Evolutionary conservation across 2,329 filamentous ascomycete species (phyloP).

Genomic region (Incumbomyces delicatus): DNA sequence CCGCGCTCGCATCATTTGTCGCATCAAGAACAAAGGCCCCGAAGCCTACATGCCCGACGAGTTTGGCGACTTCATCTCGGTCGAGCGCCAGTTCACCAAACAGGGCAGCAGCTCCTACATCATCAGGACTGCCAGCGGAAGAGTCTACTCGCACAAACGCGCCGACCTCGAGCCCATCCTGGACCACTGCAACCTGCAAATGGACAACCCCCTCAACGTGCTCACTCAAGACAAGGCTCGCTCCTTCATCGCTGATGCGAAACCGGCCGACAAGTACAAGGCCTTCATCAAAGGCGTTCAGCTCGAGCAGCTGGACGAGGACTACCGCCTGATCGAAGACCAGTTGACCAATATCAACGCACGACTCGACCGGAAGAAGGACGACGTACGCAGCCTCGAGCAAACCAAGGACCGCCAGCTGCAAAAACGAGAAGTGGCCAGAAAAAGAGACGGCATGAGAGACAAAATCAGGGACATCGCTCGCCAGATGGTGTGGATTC

Average conservation of each 20-base stretch:
- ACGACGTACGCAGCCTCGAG: slow-evolving; percentile 55
- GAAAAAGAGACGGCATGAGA: slow-evolving; percentile 57
- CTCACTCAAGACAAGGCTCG: slow-evolving; percentile 91
- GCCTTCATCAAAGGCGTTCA: slow-evolving; percentile 95
- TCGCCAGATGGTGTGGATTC: slow-evolving; percentile 72
- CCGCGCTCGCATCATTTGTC: slow-evolving; percentile 63
- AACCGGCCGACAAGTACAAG: slow-evolving; percentile 78
- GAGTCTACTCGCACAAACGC: slow-evolving; percentile 70
- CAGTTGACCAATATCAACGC: slow-evolving; percentile 62
- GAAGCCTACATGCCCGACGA: slow-evolving; percentile 73
- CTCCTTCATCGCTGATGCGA: slow-evolving; percentile 81
- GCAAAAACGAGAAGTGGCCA: slow-evolving; percentile 53
- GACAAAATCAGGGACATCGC: slow-evolving; percentile 49
- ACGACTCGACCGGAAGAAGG: slow-evolving; percentile 51
- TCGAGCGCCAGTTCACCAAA: slow-evolving; percentile 81
- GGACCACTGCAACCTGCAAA: slow-evolving; percentile 85
- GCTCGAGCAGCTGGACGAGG: slow-evolving; percentile 79
- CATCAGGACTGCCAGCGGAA: slow-evolving; percentile 63
- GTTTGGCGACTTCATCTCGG: slow-evolving; percentile 74
- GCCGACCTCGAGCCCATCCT: slow-evolving; percentile 83
- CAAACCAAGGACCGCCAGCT: slow-evolving; percentile 52
- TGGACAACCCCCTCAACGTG: slow-evolving; percentile 94
- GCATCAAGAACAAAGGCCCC: slow-evolving; percentile 80
- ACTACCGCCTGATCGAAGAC: slow-evolving; percentile 77
- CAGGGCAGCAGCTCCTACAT: slow-evolving; percentile 66